Percentiles rank a stretch among this genome's conserved stretches.
These are phyloP conservation scores for Acer saccharum DNA, from an alignment of 345 rosid species.

Conservation along the genomic window DNA sequence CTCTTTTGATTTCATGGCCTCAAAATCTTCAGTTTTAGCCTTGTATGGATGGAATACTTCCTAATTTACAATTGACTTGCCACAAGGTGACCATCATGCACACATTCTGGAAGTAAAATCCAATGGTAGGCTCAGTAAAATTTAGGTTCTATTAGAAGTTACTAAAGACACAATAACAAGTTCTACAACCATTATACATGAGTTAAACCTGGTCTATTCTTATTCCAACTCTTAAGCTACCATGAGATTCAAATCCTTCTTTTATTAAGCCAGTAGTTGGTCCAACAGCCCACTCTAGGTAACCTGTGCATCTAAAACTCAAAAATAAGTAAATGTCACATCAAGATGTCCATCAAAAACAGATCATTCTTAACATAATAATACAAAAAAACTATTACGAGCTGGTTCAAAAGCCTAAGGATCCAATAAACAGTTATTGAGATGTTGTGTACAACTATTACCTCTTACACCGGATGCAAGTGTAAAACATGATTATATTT, in stretches of 20 bases:
- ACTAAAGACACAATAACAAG: not conserved
- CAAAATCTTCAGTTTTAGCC: not conserved
- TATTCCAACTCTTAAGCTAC: not conserved
- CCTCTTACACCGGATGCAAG: not conserved
- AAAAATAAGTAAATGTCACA: not conserved
- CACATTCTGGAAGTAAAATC: not conserved
- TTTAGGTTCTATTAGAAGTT: not conserved
- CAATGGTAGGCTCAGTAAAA: not conserved
- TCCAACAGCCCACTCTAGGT: not conserved
- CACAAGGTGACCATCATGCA: not conserved
- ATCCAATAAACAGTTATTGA: not conserved
- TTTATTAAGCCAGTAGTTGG: not conserved
- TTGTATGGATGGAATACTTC: not conserved
- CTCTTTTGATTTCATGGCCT: not conserved
- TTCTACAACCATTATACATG: not conserved
- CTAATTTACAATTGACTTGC: not conserved
- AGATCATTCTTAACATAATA: not conserved
- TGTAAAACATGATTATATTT: not conserved
- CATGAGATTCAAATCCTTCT: not conserved
- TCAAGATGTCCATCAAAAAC: not conserved
- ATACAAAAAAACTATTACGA: not conserved
- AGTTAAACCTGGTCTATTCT: not conserved
- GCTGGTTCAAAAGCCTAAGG: not conserved
- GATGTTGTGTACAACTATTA: not conserved
- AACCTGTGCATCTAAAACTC: not conserved